Conservation (phyloP, 306 rosid genomes). For the Quercus ilex region DNA sequence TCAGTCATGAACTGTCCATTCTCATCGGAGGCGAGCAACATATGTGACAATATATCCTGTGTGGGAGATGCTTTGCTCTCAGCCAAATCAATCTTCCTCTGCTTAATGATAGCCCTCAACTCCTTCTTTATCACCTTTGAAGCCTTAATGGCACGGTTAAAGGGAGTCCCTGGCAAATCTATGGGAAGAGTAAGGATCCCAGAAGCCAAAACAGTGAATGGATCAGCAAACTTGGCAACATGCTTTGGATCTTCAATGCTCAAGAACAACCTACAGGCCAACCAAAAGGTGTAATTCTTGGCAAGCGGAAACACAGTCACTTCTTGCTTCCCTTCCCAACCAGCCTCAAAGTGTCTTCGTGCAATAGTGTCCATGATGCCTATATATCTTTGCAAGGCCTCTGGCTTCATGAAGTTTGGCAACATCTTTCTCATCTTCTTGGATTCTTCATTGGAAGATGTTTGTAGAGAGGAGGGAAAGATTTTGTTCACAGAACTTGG, state of each 20-base stretch:
- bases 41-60: slow-evolving; percentile 7
- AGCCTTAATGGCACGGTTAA: not conserved
- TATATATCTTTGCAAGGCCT: slow-evolving; percentile 3
- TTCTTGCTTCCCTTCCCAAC: not conserved
- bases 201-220: not conserved
- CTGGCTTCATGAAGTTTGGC: slow-evolving; percentile 12
- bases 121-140: not conserved
- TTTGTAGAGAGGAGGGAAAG: slow-evolving; percentile 7
- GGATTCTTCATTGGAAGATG: not conserved
- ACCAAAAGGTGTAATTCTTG: not conserved
- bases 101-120: not conserved
- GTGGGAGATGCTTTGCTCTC: not conserved
- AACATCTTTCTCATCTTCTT: not conserved
- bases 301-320: not conserved
- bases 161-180: slow-evolving; percentile 3
- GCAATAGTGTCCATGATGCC: slow-evolving; percentile 11
- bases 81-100: not conserved
- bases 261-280: slow-evolving; percentile 1
- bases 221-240: not conserved
- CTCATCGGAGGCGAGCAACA: not conserved
- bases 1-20: slow-evolving; percentile 5
- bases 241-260: not conserved
- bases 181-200: slow-evolving; percentile 9
- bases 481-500: slow-evolving; percentile 6
- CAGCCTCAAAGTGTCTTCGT: not conserved